Evolutionary conservation across 495 filamentous ascomycete genomes (phyloP).

Genomic region (Mytilinidion resinicola): DNA sequence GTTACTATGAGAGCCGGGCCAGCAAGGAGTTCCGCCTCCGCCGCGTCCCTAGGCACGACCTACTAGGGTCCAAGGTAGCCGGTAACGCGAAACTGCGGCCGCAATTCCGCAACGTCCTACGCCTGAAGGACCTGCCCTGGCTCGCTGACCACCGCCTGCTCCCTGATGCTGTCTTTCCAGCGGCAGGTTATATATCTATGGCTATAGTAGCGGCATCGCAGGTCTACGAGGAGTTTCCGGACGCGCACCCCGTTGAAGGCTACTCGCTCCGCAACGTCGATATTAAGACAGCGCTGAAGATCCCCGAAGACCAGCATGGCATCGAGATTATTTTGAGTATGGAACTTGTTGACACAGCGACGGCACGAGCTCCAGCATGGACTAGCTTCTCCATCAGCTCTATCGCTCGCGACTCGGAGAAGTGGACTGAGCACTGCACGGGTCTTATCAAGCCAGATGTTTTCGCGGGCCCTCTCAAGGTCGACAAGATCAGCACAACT

Average conservation of each 20-base stretch:
- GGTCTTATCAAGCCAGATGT: slow-evolving; percentile 3
- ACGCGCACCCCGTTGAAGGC: slow-evolving; percentile 2
- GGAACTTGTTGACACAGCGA: slow-evolving; percentile 4
- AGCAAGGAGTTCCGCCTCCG: slow-evolving; percentile 8
- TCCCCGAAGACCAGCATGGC: slow-evolving; percentile 27
- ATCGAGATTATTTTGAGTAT: slow-evolving; percentile 24
- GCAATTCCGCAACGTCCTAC: slow-evolving; percentile 12
- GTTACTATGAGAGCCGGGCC: slow-evolving; percentile 13
- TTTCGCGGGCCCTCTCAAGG: neutral
- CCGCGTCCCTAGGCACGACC: slow-evolving; percentile 5
- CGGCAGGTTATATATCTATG: slow-evolving; percentile 10
- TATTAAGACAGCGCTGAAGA: slow-evolving; percentile 12
- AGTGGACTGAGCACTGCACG: slow-evolving; percentile 16
- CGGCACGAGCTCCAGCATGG: slow-evolving; percentile 11
- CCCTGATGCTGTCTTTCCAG: slow-evolving; percentile 6
- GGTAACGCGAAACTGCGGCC: slow-evolving; percentile 5
- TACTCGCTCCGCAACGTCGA: slow-evolving; percentile 19
- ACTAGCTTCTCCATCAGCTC: slow-evolving; percentile 19
- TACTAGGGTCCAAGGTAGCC: slow-evolving; percentile 4
- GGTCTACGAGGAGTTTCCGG: neutral
- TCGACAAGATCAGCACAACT: neutral
- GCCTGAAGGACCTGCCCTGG: slow-evolving; percentile 21
- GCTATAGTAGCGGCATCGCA: slow-evolving; percentile 7
- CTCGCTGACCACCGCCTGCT: slow-evolving; percentile 9
- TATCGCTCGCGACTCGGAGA: neutral